Percentiles rank a stretch among this genome's conserved stretches.
Evolutionary conservation across 2,329 filamentous ascomycete genomes (phyloP).

Genomic region (Aspergillus fischeri): DNA sequence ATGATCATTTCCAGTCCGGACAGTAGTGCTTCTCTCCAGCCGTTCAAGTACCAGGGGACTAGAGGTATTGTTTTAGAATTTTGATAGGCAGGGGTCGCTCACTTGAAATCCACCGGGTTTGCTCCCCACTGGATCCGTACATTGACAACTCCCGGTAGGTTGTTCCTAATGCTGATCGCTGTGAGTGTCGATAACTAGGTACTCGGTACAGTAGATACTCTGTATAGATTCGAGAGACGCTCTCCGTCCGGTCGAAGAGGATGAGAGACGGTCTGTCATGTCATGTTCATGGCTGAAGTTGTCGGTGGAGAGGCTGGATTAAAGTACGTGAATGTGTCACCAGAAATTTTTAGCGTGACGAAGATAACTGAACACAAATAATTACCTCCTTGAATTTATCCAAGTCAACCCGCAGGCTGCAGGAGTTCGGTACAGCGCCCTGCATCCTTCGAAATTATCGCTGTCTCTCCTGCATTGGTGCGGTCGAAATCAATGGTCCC

Average conservation of each 20-base stretch:
- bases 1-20: not conserved
- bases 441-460: constrained; percentile 2
- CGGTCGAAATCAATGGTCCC: too few relatives aligned
- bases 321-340: not conserved
- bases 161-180: not conserved
- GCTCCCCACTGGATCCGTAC: not conserved
- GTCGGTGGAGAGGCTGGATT: not conserved
- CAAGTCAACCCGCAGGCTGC: constrained; percentile 16
- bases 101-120: not conserved
- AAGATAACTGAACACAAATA: not conserved
- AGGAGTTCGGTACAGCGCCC: constrained; percentile 13
- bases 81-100: too few relatives aligned
- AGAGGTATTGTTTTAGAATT: too few relatives aligned
- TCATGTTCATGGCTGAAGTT: not conserved
- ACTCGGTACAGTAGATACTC: too few relatives aligned
- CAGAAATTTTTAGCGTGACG: not conserved
- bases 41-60: not conserved
- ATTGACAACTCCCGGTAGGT: not conserved
- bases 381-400: not conserved
- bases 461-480: not conserved
- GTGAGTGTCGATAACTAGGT: not conserved
- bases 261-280: not conserved
- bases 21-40: not conserved
- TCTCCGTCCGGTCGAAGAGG: not conserved
- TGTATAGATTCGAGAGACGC: too few relatives aligned